Evolutionary conservation across 2,329 filamentous ascomycete species (phyloP).

Genomic region (Monascus ruber): DNA sequence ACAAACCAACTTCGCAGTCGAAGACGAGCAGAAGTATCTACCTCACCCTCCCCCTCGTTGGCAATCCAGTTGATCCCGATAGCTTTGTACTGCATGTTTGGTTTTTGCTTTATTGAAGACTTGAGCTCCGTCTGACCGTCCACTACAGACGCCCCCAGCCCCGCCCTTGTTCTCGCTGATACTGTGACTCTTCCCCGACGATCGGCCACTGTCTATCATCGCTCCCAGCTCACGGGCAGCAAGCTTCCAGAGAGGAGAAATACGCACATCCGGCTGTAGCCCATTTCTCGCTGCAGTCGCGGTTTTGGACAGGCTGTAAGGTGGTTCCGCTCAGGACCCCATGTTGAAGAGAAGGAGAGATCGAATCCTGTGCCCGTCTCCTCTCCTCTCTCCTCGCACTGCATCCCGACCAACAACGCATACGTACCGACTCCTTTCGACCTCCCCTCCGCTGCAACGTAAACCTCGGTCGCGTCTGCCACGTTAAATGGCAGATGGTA

Average conservation of each 20-base stretch:
- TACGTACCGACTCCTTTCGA: slow-evolving; percentile 13
- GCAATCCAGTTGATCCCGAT: background rate
- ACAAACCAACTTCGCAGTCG: slow-evolving; percentile 1
- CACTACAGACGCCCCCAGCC: background rate
- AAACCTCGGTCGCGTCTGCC: slow-evolving; percentile 34
- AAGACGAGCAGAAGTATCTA: background rate
- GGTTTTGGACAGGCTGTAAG: slow-evolving; percentile 8
- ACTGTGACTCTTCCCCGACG: background rate
- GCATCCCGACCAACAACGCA: slow-evolving; percentile 10
- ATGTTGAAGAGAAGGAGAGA: slow-evolving; percentile 41
- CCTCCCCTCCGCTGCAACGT: slow-evolving; percentile 17
- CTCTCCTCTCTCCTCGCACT: slow-evolving; percentile 19
- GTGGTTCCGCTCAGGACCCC: slow-evolving; percentile 28
- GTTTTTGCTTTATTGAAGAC: background rate
- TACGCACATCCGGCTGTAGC: slow-evolving; percentile 5
- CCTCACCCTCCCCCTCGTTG: background rate
- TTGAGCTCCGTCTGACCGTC: background rate
- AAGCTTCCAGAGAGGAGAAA: slow-evolving; percentile 6
- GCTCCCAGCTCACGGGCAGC: background rate
- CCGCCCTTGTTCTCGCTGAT: background rate
- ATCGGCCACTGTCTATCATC: background rate
- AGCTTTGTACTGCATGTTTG: background rate
- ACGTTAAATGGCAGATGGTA: slow-evolving; percentile 45
- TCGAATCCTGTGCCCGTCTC: slow-evolving; percentile 28
- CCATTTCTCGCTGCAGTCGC: slow-evolving; percentile 7